Percentiles rank a stretch among this genome's conserved stretches.
These are phyloP conservation scores for Afroboletus lepidellus DNA, from an alignment of 1,284 basidiomycete species.

Conservation along the genomic window DNA sequence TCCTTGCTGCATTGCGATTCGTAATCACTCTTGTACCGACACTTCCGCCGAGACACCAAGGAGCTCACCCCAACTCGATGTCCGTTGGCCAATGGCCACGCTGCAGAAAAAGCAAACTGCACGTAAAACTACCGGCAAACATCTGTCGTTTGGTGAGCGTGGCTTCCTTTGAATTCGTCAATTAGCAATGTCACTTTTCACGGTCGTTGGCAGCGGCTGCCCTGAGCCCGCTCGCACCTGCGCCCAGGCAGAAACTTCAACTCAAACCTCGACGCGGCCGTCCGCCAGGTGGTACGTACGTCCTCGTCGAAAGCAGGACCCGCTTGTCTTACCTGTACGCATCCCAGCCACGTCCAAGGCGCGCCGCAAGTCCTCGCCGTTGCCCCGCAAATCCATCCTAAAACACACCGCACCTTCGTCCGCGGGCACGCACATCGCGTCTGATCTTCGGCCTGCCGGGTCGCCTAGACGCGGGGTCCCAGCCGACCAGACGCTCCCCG, in stretches of 20 bases:
- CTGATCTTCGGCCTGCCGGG: too few species aligned
- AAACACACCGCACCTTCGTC: background rate
- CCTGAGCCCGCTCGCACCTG: background rate
- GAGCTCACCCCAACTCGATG: too few species aligned
- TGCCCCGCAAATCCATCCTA: conserved; percentile 5
- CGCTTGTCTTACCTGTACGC: background rate
- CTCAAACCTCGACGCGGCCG: background rate
- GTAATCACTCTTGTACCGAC: background rate
- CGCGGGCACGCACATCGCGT: conserved; percentile 9
- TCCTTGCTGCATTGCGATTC: background rate
- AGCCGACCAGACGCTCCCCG: background rate
- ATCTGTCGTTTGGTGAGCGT: conserved; percentile 11
- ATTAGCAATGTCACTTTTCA: background rate
- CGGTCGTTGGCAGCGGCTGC: background rate
- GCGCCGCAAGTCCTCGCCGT: background rate
- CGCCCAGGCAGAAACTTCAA: background rate
- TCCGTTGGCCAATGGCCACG: too few species aligned
- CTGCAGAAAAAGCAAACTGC: conserved; percentile 22
- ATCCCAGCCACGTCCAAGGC: background rate
- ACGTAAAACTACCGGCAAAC: conserved; percentile 23
- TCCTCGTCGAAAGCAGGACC: background rate
- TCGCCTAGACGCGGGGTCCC: too few species aligned
- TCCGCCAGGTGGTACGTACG: background rate
- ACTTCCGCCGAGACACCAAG: too few species aligned
- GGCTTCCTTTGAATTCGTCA: background rate